phyloP scores from a whole-genome alignment of 148 eudicot genomes.

The Vaccinium darrowii region DNA sequence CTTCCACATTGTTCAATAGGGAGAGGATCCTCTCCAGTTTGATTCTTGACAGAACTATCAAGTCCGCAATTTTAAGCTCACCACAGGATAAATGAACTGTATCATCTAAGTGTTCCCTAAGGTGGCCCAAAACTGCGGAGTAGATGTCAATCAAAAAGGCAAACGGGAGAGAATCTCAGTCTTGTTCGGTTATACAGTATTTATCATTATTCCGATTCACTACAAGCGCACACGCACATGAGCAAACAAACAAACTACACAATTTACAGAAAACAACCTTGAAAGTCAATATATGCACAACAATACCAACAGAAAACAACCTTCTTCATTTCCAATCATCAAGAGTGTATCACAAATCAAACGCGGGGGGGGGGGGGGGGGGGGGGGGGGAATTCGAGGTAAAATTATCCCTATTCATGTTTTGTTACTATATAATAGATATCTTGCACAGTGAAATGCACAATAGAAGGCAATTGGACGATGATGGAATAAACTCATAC shows the following conservation, averaged over 20 bases:
- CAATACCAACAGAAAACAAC: not conserved
- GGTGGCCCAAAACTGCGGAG: not conserved
- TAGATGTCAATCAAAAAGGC: not conserved
- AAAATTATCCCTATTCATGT: too few species aligned
- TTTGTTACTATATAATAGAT: too few species aligned
- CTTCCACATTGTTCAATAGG: not conserved
- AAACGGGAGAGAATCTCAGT: not conserved
- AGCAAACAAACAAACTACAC: not conserved
- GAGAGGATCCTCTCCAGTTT: not conserved
- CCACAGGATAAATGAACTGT: not conserved
- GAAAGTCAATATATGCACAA: not conserved
- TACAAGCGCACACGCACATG: not conserved
- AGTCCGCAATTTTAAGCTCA: not conserved
- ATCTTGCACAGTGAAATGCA: not conserved
- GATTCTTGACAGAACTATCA: not conserved
- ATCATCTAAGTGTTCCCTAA: not conserved
- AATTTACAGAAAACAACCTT: not conserved
- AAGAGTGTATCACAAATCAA: not conserved
- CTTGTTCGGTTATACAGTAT: not conserved
- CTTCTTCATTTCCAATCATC: not conserved
- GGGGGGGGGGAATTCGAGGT: too few species aligned
- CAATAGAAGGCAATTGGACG: not conserved
- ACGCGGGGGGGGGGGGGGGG: not conserved
- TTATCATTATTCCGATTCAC: not conserved
- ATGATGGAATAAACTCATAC: not conserved